These are phyloP conservation scores for Lentinula raphanica DNA, from an alignment of 768 basidiomycete species.

Conservation along the genomic window DNA sequence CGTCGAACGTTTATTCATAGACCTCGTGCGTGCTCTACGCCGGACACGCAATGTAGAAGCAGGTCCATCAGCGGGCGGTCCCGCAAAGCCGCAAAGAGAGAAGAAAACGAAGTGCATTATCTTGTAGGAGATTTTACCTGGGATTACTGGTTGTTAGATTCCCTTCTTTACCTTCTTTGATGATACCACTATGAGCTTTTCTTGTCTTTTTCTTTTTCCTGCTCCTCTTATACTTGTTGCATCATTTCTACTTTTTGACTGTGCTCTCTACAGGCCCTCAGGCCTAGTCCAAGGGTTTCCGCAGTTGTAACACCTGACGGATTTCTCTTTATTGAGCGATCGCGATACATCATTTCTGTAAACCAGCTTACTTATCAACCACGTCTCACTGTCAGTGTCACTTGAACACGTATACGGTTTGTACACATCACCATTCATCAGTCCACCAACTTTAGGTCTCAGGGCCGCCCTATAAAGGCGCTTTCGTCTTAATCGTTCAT, in stretches of 20 bases:
- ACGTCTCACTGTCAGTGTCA: conserved; percentile 12
- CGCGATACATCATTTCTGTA: conserved; percentile 6
- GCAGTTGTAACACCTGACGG: conserved; percentile 3
- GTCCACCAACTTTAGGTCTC: too few species aligned
- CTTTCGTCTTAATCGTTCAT: conserved; percentile 3
- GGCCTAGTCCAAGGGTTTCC: not conserved
- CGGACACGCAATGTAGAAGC: conserved; percentile 57
- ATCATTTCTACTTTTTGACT: conserved; percentile 3
- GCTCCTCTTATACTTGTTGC: conserved; percentile 21
- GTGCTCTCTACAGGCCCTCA: conserved; percentile 5
- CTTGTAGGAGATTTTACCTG: conserved; percentile 68
- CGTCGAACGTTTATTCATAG: conserved; percentile 86
- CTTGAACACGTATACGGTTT: conserved; percentile 3
- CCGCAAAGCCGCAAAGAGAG: conserved; percentile 41
- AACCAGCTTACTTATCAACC: conserved; percentile 5
- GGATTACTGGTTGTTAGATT: conserved; percentile 66
- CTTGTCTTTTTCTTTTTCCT: conserved; percentile 25
- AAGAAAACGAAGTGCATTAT: conserved; percentile 60
- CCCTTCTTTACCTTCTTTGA: conserved; percentile 69
- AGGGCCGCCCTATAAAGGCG: not conserved
- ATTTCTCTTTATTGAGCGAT: not conserved
- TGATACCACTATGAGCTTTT: conserved; percentile 65
- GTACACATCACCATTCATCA: not conserved
- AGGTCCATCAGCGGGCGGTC: conserved; percentile 30
- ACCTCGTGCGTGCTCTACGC: conserved; percentile 79